Percentiles rank a stretch among this genome's conserved stretches.
phyloP scores from a whole-genome alignment of 2,329 filamentous ascomycete species.

The Cryoendolithus antarcticus region DNA sequence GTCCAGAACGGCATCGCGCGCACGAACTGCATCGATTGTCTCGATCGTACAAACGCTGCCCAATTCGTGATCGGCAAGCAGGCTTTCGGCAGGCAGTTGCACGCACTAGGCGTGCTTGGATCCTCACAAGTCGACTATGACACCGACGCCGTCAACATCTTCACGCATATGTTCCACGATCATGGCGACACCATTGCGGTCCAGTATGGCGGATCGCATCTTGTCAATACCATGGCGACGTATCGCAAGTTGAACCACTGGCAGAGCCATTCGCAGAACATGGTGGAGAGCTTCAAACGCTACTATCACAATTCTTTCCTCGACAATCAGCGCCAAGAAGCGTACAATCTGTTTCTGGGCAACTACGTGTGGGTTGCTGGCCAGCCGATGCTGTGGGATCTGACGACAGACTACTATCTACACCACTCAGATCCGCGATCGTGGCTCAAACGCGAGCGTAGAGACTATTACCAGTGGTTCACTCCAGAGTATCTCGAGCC shows the following conservation, averaged over 20 bases:
- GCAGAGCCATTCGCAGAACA: conserved; percentile 93
- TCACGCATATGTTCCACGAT: conserved; percentile 93
- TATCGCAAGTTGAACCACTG: conserved; percentile 99
- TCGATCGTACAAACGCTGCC: conserved; percentile 92
- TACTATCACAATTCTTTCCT: conserved; percentile 99
- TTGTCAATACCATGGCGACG: conserved; percentile 98
- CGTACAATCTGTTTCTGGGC: conserved; percentile 92
- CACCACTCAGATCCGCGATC: conserved; percentile 74
- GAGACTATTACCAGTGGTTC: conserved; percentile 81
- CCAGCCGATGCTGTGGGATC: conserved; percentile 93
- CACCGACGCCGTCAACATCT: conserved; percentile 88
- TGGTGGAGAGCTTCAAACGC: conserved; percentile 98
- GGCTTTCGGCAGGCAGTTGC: conserved; percentile 80
- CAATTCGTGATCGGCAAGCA: conserved; percentile 96
- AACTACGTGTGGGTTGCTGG: conserved; percentile 84
- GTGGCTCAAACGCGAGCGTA: conserved; percentile 51
- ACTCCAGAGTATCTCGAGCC: conserved; percentile 59
- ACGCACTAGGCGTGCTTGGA: conserved; percentile 77
- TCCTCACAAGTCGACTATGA: conserved; percentile 77
- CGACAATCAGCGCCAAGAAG: conserved; percentile 93
- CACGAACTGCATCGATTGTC: conserved; percentile 95
- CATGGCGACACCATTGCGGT: conserved; percentile 96
- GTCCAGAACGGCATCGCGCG: conserved; percentile 87
- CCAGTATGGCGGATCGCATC: conserved; percentile 91
- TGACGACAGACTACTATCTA: conserved; percentile 88